Base-by-base conservation (phyloP, 1,284 basidiomycete genomes). In the Ganoderma leucocontextum region DNA sequence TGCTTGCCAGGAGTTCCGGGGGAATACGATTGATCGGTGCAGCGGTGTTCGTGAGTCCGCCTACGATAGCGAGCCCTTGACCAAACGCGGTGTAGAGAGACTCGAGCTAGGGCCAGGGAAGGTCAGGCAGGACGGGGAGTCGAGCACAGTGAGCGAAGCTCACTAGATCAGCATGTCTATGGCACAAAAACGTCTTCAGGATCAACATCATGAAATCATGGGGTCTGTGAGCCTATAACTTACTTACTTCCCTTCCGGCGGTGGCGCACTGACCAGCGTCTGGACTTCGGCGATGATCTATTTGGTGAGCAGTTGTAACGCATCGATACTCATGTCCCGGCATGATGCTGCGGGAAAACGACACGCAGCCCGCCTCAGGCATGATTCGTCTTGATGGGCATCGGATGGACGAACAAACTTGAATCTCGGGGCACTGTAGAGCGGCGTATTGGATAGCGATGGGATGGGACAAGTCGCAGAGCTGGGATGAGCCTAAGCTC, bases 1-100 rank as follows among this genome's bases (percentile, higher is more conserved):
- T 55, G 36, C 53, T 25, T 1, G 38, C 49, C 38, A 65, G 29
- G 5, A 65, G 35, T 12, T 65, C 64, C 8, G 49, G 64, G n/a
- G 64, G 64, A 7, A 61, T 38, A 19, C 64, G 64, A 49, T 65
- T 61, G 25, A 65, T 55, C 8, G 64, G 64, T 10, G 52, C 15
- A 12, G 52, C 8, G 2, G 59, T 36, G n/a, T 65, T 65, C 15
- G 36, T n/a, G 33, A 57, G 53, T 19, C 53, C 53, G 2, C 53
- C 53, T 8, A 57, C 33, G 53, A 58, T n/a, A 19, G 55, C n/a
- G n/a, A 58, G 33, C 15, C 55, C 55, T 19, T 22, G 9, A 12
- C 33, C 15, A 19, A 58, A 38, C 3, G 55, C 35, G 15, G 35
- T n/a, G 19, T 36, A 33, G 35, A 58, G 55, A 29, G 19, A n/a